A percentile compares a stretch with the other conserved stretches of the same genome.
These are phyloP conservation scores for Fusarium concolor DNA, from an alignment of 2,329 filamentous ascomycete genomes.

Conservation along the genomic window DNA sequence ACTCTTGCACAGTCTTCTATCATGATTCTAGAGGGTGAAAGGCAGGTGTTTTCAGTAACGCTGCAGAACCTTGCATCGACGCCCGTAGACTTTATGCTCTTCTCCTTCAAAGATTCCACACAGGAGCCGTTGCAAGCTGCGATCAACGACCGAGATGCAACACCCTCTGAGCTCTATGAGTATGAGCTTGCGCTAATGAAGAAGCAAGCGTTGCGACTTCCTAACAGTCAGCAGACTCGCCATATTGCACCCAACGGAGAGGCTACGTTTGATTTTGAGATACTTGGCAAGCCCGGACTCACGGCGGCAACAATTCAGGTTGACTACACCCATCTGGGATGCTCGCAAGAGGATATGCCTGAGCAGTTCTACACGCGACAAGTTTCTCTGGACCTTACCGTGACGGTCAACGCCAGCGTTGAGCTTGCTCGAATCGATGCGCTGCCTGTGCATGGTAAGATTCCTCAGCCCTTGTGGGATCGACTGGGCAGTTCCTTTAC, in stretches of 20 bases:
- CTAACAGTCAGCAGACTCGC: slow-evolving; percentile 62
- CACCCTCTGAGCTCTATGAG: slow-evolving; percentile 84
- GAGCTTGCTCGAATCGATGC: slow-evolving; percentile 85
- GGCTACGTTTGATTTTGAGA: slow-evolving; percentile 82
- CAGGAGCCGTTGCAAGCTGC: slow-evolving; percentile 81
- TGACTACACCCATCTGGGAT: slow-evolving; percentile 86
- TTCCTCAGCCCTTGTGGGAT: slow-evolving; percentile 71
- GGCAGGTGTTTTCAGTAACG: slow-evolving; percentile 79
- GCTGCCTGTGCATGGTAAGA: slow-evolving; percentile 75
- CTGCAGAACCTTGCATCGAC: slow-evolving; percentile 83
- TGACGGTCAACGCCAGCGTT: slow-evolving; percentile 92
- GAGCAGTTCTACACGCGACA: slow-evolving; percentile 87
- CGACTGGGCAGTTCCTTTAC: slow-evolving; percentile 53
- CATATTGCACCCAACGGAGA: slow-evolving; percentile 76
- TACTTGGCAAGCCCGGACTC: slow-evolving; percentile 86
- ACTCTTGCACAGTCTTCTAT: slow-evolving; percentile 85
- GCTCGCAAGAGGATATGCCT: slow-evolving; percentile 72
- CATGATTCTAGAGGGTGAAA: slow-evolving; percentile 94
- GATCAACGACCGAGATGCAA: slow-evolving; percentile 79
- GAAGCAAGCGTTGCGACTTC: slow-evolving; percentile 74
- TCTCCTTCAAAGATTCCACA: slow-evolving; percentile 91
- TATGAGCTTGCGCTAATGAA: slow-evolving; percentile 82
- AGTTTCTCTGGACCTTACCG: slow-evolving; percentile 80
- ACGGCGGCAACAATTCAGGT: slow-evolving; percentile 84
- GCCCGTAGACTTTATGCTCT: slow-evolving; percentile 83